phyloP scores from a whole-genome alignment of 2,329 filamentous ascomycete genomes.

The Chaetomiaceae sp. region DNA sequence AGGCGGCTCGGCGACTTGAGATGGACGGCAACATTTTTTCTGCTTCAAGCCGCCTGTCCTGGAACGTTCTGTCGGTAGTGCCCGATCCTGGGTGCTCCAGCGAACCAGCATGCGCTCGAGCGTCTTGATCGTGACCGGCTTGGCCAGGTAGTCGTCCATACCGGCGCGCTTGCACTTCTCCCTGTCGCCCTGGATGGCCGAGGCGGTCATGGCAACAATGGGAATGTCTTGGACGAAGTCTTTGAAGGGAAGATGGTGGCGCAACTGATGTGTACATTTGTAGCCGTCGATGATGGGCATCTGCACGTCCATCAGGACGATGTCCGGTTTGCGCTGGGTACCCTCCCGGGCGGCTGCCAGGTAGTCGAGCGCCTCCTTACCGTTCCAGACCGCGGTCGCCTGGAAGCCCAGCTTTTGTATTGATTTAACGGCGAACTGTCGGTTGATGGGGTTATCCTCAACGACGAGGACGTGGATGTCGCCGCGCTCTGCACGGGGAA shows the following conservation, averaged over 20 bases:
- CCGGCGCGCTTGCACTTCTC: conserved; percentile 48
- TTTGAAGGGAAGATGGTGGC: conserved; percentile 61
- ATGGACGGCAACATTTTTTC: not conserved
- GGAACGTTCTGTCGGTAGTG: not conserved
- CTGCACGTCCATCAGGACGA: conserved; percentile 74
- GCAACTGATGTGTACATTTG: conserved; percentile 65
- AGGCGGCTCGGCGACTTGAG: too few species aligned
- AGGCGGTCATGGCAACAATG: conserved; percentile 51
- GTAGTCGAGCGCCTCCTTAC: conserved; percentile 72
- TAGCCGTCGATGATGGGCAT: conserved; percentile 76
- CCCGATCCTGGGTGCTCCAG: conserved; percentile 22
- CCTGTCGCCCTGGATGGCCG: conserved; percentile 49
- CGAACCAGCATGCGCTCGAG: conserved; percentile 37
- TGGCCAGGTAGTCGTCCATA: conserved; percentile 51
- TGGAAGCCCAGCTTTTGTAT: conserved; percentile 68
- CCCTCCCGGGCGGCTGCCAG: conserved; percentile 49
- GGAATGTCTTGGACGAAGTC: conserved; percentile 49
- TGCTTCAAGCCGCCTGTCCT: too few species aligned
- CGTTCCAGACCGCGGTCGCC: conserved; percentile 68
- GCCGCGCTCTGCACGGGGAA: conserved; percentile 52
- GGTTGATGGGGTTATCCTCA: conserved; percentile 59
- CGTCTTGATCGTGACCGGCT: conserved; percentile 46
- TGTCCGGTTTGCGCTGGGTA: conserved; percentile 55
- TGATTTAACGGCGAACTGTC: conserved; percentile 55
- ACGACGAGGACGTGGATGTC: conserved; percentile 68